phyloP scores from a whole-genome alignment of 345 rosid genomes.

The Moricandia moricandioides region DNA sequence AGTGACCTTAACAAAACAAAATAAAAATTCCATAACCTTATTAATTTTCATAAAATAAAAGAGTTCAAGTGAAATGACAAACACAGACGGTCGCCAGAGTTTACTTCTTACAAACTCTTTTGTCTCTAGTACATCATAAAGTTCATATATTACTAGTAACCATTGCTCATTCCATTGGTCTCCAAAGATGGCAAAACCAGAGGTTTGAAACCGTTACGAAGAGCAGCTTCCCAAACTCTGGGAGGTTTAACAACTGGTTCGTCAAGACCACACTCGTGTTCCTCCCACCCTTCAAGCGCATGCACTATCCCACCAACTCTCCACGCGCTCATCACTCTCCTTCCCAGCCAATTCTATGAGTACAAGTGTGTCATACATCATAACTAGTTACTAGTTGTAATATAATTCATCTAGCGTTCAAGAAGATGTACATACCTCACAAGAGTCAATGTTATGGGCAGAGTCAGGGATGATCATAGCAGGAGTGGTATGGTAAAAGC shows the following conservation, averaged over 20 bases:
- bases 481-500: slow-evolving; percentile 58
- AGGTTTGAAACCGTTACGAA: slow-evolving; percentile 59
- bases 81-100: neutral
- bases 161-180: slow-evolving; percentile 12
- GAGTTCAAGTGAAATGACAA: neutral
- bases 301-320: slow-evolving; percentile 63
- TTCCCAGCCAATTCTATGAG: slow-evolving; percentile 63
- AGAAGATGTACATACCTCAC: slow-evolving; percentile 46
- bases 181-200: slow-evolving; percentile 27
- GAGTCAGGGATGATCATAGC: slow-evolving; percentile 54
- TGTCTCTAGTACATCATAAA: neutral
- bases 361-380: neutral
- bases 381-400: neutral
- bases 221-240: slow-evolving; percentile 59
- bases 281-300: slow-evolving; percentile 60
- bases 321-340: slow-evolving; percentile 86
- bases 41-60: neutral
- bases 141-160: neutral
- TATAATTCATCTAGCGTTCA: neutral
- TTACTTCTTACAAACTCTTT: neutral
- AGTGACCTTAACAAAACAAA: neutral
- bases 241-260: slow-evolving; percentile 32
- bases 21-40: neutral
- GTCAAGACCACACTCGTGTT: slow-evolving; percentile 55
- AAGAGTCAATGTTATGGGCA: slow-evolving; percentile 65